phyloP scores from a whole-genome alignment of 139 green algal genomes.

The Eudorina sp. region DNA sequence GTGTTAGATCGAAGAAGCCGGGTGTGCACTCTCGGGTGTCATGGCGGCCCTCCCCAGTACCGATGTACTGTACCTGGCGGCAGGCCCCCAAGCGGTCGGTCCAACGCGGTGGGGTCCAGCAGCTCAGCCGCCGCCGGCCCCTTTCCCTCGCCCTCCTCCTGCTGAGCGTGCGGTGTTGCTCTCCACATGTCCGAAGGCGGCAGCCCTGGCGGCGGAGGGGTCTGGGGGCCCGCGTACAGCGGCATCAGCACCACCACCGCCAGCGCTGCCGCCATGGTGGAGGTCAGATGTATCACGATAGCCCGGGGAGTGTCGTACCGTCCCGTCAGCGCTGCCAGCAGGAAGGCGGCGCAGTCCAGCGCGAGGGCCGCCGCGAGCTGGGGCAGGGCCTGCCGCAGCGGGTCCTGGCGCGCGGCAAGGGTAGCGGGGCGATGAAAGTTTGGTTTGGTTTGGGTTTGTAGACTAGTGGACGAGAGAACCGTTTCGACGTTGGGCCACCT shows the following conservation, averaged over 20 bases:
- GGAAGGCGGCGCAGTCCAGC: conserved; percentile 38
- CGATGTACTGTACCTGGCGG: background rate
- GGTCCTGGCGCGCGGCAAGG: conserved; percentile 17
- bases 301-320: background rate
- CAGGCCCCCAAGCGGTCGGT: background rate
- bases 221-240: background rate
- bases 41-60: background rate
- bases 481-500: no score
- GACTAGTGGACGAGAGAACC: no score
- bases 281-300: conserved; percentile 13
- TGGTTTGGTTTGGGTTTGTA: no score
- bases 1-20: no score
- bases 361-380: background rate
- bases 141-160: background rate
- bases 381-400: conserved; percentile 1
- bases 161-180: background rate
- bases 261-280: background rate
- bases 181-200: background rate
- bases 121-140: background rate
- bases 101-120: background rate
- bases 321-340: background rate
- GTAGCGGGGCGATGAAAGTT: background rate
- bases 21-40: no score
- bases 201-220: background rate
- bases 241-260: conserved; percentile 17